These are phyloP conservation scores for Flueggea neowawraea DNA, from an alignment of 441 rosid genomes.

Conservation along the genomic window DNA sequence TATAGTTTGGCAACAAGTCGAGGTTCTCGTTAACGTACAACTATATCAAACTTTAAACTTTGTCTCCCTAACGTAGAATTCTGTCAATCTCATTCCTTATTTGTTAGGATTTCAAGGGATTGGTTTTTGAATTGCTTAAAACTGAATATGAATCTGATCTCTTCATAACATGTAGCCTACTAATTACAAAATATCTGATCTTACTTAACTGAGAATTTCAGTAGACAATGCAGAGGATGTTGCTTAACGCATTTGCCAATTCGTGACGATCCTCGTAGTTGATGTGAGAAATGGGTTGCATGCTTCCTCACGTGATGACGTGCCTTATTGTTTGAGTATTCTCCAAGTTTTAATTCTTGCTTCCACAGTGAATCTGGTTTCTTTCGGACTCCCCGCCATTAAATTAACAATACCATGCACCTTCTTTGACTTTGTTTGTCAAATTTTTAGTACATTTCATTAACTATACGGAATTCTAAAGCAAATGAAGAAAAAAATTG, in stretches of 20 bases:
- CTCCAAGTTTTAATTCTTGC: constrained; percentile 19
- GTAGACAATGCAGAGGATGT: constrained; percentile 52
- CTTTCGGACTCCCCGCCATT: too few relatives aligned
- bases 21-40: constrained; percentile 23
- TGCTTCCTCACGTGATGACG: constrained; percentile 29
- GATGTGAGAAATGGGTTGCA: constrained; percentile 18
- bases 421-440: too few relatives aligned
- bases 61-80: constrained; percentile 12
- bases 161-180: not conserved
- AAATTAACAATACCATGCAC: too few relatives aligned
- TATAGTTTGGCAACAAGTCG: not conserved
- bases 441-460: too few relatives aligned
- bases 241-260: constrained; percentile 54
- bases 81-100: constrained; percentile 15
- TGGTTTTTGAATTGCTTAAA: not conserved
- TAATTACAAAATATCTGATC: not conserved
- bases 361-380: too few relatives aligned
- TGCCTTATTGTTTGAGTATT: constrained; percentile 26
- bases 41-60: constrained; percentile 14
- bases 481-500: too few relatives aligned
- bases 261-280: constrained; percentile 21
- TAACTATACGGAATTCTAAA: too few relatives aligned
- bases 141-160: too few relatives aligned
- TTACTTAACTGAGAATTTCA: constrained; percentile 24
- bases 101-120: constrained; percentile 23